These are phyloP conservation scores for Tympanopsis confertula DNA, from an alignment of 2,329 filamentous ascomycete species.

Conservation along the genomic window DNA sequence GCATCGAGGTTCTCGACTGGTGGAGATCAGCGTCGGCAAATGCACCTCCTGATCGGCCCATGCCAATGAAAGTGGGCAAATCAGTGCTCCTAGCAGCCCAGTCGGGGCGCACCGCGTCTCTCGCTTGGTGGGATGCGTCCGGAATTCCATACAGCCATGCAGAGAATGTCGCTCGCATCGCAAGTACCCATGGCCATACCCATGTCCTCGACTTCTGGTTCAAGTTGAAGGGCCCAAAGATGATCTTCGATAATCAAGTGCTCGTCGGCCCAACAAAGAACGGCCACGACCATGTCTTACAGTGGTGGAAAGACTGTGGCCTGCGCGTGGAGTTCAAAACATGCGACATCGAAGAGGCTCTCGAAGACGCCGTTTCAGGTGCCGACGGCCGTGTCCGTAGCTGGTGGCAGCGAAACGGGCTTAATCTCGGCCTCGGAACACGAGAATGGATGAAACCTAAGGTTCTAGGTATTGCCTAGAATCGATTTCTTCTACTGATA, in stretches of 20 bases:
- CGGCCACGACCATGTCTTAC: conserved; percentile 48
- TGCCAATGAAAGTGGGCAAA: conserved; percentile 44
- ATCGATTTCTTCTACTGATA: no score
- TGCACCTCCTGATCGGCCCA: conserved; percentile 6
- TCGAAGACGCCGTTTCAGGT: conserved; percentile 45
- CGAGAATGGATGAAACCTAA: conserved; percentile 66
- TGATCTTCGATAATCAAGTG: conserved; percentile 58
- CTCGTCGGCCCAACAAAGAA: conserved; percentile 54
- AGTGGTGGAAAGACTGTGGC: conserved; percentile 48
- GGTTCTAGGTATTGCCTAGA: conserved; percentile 28
- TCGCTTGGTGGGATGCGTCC: conserved; percentile 50
- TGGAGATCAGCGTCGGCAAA: conserved; percentile 38
- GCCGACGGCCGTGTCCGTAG: conserved; percentile 41
- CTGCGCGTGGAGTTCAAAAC: conserved; percentile 53
- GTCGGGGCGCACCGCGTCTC: conserved; percentile 40
- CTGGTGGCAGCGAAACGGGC: conserved; percentile 54
- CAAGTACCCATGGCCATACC: conserved; percentile 50
- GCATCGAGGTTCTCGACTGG: conserved; percentile 50
- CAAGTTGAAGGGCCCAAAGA: conserved; percentile 31
- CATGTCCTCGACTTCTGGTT: conserved; percentile 50
- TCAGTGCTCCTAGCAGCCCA: conserved; percentile 24
- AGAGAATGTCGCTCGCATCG: conserved; percentile 48
- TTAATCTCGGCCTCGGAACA: conserved; percentile 58
- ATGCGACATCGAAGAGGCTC: conserved; percentile 55
- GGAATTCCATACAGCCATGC: conserved; percentile 49